Evolutionary conservation across 129 eudicot genomes (phyloP).

Genomic region (Daucus carota): DNA sequence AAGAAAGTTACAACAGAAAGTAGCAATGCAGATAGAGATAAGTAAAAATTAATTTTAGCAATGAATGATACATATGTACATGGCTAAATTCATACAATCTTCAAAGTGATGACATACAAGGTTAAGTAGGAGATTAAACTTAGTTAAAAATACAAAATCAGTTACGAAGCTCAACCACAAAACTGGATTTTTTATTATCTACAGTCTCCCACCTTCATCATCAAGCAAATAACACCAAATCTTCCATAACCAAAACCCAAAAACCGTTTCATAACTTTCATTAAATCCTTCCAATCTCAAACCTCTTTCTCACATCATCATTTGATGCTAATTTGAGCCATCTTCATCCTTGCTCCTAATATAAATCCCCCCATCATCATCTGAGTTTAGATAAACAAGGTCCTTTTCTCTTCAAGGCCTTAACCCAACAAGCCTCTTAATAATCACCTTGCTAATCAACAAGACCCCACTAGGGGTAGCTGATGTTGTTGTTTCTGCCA

Average conservation of each 20-base stretch:
- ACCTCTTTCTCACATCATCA: conserved; percentile 8
- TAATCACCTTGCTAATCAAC: conserved; percentile 1
- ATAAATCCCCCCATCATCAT: background rate
- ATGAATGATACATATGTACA: background rate
- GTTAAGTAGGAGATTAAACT: conserved; percentile 26
- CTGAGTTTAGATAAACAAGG: conserved; percentile 13
- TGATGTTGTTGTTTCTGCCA: conserved; percentile 25
- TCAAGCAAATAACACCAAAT: conserved; percentile 4
- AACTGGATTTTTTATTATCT: conserved; percentile 39
- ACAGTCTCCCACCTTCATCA: conserved; percentile 27
- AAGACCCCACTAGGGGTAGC: background rate
- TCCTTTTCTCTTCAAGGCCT: conserved; percentile 14
- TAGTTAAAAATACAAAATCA: conserved; percentile 4
- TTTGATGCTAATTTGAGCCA: background rate
- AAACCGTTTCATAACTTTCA: conserved; percentile 9
- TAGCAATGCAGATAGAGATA: background rate
- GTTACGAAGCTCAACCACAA: conserved; percentile 40
- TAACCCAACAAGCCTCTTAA: conserved; percentile 9
- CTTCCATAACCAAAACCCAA: conserved; percentile 3
- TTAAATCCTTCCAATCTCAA: background rate
- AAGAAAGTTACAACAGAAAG: background rate
- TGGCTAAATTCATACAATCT: background rate
- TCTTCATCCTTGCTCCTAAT: conserved; percentile 7
- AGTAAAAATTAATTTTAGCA: background rate
- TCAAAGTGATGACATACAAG: conserved; percentile 4